A percentile compares a stretch with the other conserved stretches of the same genome.
Evolutionary conservation across 1,284 basidiomycete genomes (phyloP).

Genomic region (Coniferiporia sulphurascens): DNA sequence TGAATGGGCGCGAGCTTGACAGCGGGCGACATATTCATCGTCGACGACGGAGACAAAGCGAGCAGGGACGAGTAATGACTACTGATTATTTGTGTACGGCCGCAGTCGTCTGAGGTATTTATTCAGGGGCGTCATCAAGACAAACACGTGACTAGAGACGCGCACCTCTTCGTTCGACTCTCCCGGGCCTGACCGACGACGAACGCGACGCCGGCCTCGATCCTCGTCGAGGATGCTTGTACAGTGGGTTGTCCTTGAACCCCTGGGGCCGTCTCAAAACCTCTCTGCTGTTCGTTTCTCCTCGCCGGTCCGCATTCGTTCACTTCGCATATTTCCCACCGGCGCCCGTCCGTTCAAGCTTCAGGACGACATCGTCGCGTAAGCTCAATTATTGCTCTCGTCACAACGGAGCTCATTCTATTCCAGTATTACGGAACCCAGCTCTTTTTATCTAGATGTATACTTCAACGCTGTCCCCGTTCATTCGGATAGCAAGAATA

Average conservation of each 20-base stretch:
- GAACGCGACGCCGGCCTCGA: not conserved
- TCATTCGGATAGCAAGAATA: conserved; percentile 31
- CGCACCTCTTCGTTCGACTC: not conserved
- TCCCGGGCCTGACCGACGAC: not conserved
- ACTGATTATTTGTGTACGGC: not conserved
- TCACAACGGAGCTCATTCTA: not conserved
- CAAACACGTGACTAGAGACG: not conserved
- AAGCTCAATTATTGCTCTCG: not conserved
- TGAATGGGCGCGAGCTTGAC: conserved; percentile 44
- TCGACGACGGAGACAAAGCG: not conserved
- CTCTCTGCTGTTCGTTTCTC: conserved; percentile 64
- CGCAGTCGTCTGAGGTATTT: not conserved
- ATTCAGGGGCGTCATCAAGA: not conserved
- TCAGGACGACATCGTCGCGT: conserved; percentile 55
- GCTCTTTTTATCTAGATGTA: conserved; percentile 65
- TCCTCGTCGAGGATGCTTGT: conserved; percentile 39
- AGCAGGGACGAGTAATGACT: not conserved
- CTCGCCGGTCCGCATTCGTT: conserved; percentile 54
- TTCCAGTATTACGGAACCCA: conserved; percentile 60
- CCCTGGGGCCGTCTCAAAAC: conserved; percentile 46
- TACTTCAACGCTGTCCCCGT: conserved; percentile 62
- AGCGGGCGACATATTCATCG: conserved; percentile 17
- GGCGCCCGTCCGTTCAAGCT: conserved; percentile 55
- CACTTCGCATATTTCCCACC: conserved; percentile 58
- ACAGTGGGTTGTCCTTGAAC: conserved; percentile 63